Evolutionary conservation across 2,329 filamentous ascomycete species (phyloP).

Genomic region (Pseudopithomyces chartarum): DNA sequence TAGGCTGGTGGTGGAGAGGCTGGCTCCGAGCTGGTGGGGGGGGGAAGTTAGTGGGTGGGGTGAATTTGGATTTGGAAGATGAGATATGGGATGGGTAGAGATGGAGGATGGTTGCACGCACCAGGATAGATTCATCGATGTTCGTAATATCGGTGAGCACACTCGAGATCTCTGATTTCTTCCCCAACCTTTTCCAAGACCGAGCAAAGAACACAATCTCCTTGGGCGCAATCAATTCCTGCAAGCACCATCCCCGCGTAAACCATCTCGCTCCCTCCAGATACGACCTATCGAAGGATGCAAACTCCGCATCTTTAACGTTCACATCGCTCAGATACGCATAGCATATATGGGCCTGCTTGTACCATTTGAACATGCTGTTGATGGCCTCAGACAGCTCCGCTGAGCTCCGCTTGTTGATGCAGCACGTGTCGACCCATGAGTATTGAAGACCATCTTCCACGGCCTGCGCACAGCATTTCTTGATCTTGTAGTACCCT

Average conservation of each 20-base stretch:
- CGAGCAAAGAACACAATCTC: slow-evolving; percentile 20
- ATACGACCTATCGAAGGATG: background rate
- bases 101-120: background rate
- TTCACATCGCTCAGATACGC: slow-evolving; percentile 12
- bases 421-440: slow-evolving; percentile 17
- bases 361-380: slow-evolving; percentile 20
- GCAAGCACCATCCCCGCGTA: slow-evolving; percentile 16
- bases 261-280: slow-evolving; percentile 11
- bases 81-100: background rate
- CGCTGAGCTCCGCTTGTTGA: slow-evolving; percentile 14
- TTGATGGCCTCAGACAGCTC: slow-evolving; percentile 22
- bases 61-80: background rate
- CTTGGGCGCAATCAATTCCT: slow-evolving; percentile 17
- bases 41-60: background rate
- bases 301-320: background rate
- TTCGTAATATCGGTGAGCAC: background rate
- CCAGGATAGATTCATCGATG: background rate
- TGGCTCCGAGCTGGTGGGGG: background rate
- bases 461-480: background rate
- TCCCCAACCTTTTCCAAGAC: slow-evolving; percentile 10
- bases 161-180: background rate
- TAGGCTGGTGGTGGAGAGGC: slow-evolving; percentile 2
- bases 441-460: background rate
- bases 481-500: slow-evolving; percentile 6
- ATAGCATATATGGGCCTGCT: slow-evolving; percentile 10